These are phyloP conservation scores for Blastosporella zonata DNA, from an alignment of 1,284 basidiomycete species.

Conservation along the genomic window DNA sequence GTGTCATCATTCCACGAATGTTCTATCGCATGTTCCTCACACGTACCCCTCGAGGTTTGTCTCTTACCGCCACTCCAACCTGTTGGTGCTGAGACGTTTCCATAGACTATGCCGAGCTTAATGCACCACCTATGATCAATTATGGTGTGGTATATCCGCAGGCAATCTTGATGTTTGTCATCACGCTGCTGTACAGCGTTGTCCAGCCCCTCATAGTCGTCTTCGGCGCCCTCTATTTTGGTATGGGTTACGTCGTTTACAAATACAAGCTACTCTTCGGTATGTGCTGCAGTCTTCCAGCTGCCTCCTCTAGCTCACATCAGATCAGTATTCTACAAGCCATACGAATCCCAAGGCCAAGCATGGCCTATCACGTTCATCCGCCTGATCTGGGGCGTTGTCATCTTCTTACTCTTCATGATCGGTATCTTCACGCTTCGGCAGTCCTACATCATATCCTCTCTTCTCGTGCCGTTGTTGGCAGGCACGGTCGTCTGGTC, in stretches of 20 bases:
- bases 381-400: slow-evolving; percentile 83
- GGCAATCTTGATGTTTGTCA: slow-evolving; percentile 92
- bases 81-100: slow-evolving; percentile 5
- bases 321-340: slow-evolving; percentile 81
- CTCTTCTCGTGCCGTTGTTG: slow-evolving; percentile 78
- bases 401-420: slow-evolving; percentile 92
- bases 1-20: slow-evolving; percentile 75
- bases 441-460: slow-evolving; percentile 74
- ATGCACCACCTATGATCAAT: slow-evolving; percentile 95
- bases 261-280: slow-evolving; percentile 97
- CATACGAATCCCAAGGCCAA: slow-evolving; percentile 90
- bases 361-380: slow-evolving; percentile 93
- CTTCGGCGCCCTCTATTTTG: slow-evolving; percentile 95
- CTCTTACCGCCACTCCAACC: not conserved
- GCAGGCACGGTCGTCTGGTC: slow-evolving; percentile 77
- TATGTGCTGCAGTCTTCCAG: slow-evolving; percentile 35
- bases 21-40: slow-evolving; percentile 74
- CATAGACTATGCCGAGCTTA: slow-evolving; percentile 91
- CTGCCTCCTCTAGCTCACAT: slow-evolving; percentile 7
- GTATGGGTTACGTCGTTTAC: slow-evolving; percentile 90
- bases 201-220: slow-evolving; percentile 92
- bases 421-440: slow-evolving; percentile 88
- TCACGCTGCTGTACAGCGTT: slow-evolving; percentile 93
- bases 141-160: slow-evolving; percentile 93
- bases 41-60: slow-evolving; percentile 79